Base-by-base conservation (phyloP, 176 grass and related monocot species). In the Puya raimondii region DNA sequence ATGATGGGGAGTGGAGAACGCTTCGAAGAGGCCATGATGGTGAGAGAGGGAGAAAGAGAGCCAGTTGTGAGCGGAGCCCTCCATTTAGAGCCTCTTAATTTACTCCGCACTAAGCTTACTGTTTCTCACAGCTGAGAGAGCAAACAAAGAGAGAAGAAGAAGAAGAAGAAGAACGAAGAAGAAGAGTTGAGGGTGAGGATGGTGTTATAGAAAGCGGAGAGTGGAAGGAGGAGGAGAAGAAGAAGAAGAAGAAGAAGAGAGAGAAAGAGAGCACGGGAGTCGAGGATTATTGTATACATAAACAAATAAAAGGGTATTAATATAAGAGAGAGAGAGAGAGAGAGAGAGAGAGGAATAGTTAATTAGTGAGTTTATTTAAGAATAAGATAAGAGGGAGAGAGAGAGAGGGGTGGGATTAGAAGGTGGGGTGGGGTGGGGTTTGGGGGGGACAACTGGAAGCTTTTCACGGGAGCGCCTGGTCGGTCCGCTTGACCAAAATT, bases 21-120 rank as follows among this genome's bases (percentile, higher is more conserved):
- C 88, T 80, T 92, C 86, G 64, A 96, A 85, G 50, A 89, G 88
- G 76, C 78, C 81, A 74, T 85, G 86, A 42, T 87, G 17, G 69
- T 87, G 88, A 27, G 86, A 79, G 75, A 96, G 88, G 75, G 92
- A 96, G 73, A 96, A 96, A 78, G 88, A 86, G 78, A 96, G 86
- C 88, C 92, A 92, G 51, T 91, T 76, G 54, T 86, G 85, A 52
- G 92, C 83, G 68, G 77, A 86, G 78, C 81, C 80, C 51, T 87
- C 88, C 92, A 91, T 96, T 23, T 71, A 76, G 69, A 72, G 2
- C 9, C 3, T 33, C 49, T 42, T n/a, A 17, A 72, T 63, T 53
- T 69, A 27, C 65, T 77, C 54, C 17, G 63, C 53, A 42, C 48
- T n/a, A 57, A 67, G 17, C 68, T 77, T 23, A 61, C 61, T 72